Evolutionary conservation across 768 basidiomycete species (phyloP).

Genomic region (Suillus paluster): DNA sequence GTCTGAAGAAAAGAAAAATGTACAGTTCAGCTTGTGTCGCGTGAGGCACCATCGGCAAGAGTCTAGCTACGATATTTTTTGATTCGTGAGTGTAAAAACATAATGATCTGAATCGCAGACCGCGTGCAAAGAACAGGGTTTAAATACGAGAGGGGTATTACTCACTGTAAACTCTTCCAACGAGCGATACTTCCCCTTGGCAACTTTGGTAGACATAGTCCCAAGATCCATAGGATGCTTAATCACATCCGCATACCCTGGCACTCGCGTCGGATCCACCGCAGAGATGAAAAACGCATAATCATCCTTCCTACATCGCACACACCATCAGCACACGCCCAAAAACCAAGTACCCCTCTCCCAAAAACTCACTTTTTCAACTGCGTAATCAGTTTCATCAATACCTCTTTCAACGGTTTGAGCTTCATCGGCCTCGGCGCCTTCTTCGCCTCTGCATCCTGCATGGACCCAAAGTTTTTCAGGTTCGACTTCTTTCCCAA

Average conservation of each 20-base stretch:
- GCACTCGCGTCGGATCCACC: slow-evolving; percentile 62
- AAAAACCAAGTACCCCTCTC: not conserved
- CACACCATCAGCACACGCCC: slow-evolving; percentile 11
- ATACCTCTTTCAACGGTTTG: slow-evolving; percentile 79
- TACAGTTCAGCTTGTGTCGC: slow-evolving; percentile 17
- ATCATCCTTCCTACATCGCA: slow-evolving; percentile 69
- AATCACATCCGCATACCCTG: slow-evolving; percentile 69
- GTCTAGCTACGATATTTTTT: not conserved
- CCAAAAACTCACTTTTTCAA: slow-evolving; percentile 67
- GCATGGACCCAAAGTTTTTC: slow-evolving; percentile 28
- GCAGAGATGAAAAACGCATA: slow-evolving; percentile 82
- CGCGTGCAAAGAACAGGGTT: not conserved
- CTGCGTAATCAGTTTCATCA: slow-evolving; percentile 66
- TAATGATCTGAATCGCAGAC: not conserved
- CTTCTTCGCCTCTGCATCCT: slow-evolving; percentile 38
- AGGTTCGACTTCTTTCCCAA: slow-evolving; percentile 50
- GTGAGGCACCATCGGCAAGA: not conserved
- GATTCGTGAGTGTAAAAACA: not conserved
- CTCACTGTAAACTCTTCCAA: slow-evolving; percentile 80
- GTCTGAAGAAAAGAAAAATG: slow-evolving; percentile 39
- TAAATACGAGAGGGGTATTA: slow-evolving; percentile 12
- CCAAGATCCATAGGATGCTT: slow-evolving; percentile 92
- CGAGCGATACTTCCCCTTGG: slow-evolving; percentile 74
- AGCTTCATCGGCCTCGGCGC: slow-evolving; percentile 65
- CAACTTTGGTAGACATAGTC: slow-evolving; percentile 81